phyloP scores from a whole-genome alignment of 192 early-diverging fungal genomes.

The Kappamyces sp. region DNA sequence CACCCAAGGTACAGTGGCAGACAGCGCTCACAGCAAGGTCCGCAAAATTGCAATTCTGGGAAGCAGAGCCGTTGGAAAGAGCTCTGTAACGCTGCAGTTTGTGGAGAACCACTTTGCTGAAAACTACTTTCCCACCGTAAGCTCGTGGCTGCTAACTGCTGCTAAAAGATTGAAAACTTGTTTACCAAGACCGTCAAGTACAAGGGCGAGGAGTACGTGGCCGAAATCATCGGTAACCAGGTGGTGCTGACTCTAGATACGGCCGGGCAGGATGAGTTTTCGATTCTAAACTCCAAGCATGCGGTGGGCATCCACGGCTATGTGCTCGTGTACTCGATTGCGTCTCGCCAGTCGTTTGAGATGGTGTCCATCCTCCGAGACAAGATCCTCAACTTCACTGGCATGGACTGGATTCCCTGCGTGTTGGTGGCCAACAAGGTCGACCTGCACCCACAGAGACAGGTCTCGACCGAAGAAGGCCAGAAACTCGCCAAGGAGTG shows the following conservation, averaged over 20 bases:
- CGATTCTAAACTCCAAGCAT: conserved; percentile 85
- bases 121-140: conserved; percentile 80
- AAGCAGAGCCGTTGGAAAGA: conserved; percentile 72
- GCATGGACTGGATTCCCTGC: conserved; percentile 82
- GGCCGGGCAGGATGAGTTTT: conserved; percentile 93
- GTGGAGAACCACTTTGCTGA: conserved; percentile 87
- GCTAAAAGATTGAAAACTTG: conserved; percentile 67
- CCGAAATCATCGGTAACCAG: conserved; percentile 81
- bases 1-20: too few relatives aligned
- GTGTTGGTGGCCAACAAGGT: conserved; percentile 91
- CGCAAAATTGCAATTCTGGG: conserved; percentile 78
- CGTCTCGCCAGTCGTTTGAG: conserved; percentile 78
- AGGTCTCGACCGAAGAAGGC: conserved; percentile 75
- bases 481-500: conserved; percentile 71
- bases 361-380: conserved; percentile 84
- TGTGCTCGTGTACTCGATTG: conserved; percentile 89
- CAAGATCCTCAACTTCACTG: conserved; percentile 89
- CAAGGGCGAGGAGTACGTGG: conserved; percentile 71
- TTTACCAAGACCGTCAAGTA: conserved; percentile 81
- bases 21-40: conserved; percentile 35
- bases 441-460: conserved; percentile 71
- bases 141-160: too few relatives aligned
- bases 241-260: conserved; percentile 90
- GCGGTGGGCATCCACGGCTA: conserved; percentile 90
- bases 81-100: conserved; percentile 87